A percentile compares a stretch with the other conserved stretches of the same genome.
Evolutionary conservation across 2,329 filamentous ascomycete species (phyloP).

Genomic region (Trichoderma breve): DNA sequence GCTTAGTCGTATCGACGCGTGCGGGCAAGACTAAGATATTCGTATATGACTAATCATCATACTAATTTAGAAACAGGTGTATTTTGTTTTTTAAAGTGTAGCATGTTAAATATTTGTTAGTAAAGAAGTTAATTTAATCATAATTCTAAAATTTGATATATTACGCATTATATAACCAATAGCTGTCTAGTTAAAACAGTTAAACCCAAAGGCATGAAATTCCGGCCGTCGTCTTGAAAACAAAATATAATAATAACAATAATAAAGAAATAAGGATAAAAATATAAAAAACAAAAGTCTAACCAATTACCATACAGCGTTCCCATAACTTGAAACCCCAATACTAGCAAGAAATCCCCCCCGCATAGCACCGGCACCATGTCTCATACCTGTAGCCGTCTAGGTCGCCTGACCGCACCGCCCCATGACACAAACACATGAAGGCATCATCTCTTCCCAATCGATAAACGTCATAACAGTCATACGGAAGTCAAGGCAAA

Average conservation of each 20-base stretch:
- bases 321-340: neutral
- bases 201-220: neutral
- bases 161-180: neutral
- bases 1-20: neutral
- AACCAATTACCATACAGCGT: neutral
- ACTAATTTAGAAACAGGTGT: neutral
- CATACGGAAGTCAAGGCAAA: neutral
- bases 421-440: neutral
- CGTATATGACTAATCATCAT: neutral
- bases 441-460: neutral
- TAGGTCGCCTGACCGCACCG: constrained; percentile 7
- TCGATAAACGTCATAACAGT: neutral
- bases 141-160: neutral
- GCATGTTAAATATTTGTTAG: neutral
- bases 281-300: neutral
- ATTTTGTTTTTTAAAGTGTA: neutral
- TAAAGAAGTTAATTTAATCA: neutral
- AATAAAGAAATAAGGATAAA: neutral
- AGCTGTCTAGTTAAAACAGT: neutral
- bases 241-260: neutral
- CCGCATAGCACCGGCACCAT: neutral
- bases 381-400: neutral
- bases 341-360: neutral
- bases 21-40: neutral
- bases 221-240: neutral